Base-by-base conservation (phyloP, 163 green algal species). In the Smithsoniella earleae region DNA sequence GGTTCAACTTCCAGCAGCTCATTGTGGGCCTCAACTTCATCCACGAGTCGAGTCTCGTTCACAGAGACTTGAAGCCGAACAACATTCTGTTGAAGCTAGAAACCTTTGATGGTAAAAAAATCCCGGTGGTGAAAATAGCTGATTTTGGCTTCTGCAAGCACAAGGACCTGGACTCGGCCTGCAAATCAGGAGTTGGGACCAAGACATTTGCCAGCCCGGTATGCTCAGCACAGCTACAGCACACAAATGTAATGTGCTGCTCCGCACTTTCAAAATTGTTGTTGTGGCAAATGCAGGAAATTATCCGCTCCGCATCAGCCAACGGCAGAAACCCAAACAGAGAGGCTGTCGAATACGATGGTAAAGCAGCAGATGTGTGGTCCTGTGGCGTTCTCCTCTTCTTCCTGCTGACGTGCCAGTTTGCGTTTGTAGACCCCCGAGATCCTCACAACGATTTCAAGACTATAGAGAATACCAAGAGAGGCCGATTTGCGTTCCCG, bases 331-430 rank as follows among this genome's bases (percentile, higher is more conserved):
- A n/a, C n/a, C n/a, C n/a, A n/a, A n/a, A n/a, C n/a, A n/a, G n/a
- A n/a, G n/a, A n/a, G n/a, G n/a, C n/a, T n/a, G n/a, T n/a, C n/a
- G n/a, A 55, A 37, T 91, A 91, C 58, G 78, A 89, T 66, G 82
- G 77, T 40, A 89, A 89, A 76, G 77, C 81, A 6, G 80, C 78
- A 3, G 84, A 89, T 63, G 45, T 89, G 1, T 89, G 84, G 84
- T 85, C 81, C 1, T 87, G 77, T 66, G 84, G 81, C 28, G 83
- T 89, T 27, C 74, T 87, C 49, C 72, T 89, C 36, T 89, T 83
- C 73, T 74, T 79, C 2, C 82, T 88, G 81, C 73, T 87, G 2
- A 74, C 81, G 6, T 78, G 80, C 8, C 20, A 58, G 22, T 86
- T 85, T 73, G 82, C 83, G 34, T 89, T 89, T 72, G 69, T 64